Evolutionary conservation across 2,329 filamentous ascomycete genomes (phyloP), one percentile per base, ranked within the genome.

Genomic region (Anthostomella pinea): DNA sequence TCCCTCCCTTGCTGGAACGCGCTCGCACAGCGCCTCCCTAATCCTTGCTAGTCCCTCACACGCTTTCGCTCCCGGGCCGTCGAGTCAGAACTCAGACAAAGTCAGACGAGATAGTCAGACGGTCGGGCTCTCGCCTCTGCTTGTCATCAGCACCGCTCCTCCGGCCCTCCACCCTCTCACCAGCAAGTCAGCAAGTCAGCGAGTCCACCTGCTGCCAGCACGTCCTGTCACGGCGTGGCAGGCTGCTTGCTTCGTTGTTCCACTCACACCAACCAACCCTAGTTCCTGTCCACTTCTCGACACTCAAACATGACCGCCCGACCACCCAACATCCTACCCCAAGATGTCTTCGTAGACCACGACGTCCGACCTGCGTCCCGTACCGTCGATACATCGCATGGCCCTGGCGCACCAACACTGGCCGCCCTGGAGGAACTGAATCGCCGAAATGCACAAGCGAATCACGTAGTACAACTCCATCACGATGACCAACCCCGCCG

Each of bases 261-360:
- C n/a, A n/a, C n/a, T n/a, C n/a, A n/a, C n/a, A n/a, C n/a, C n/a
- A n/a, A n/a, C n/a, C n/a, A n/a, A n/a, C n/a, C n/a, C n/a, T n/a
- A n/a, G 25, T 27, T 27, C 25, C 25, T 15, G 25, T 16, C 17
- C 25, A 15, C 13, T 27, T 20, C 22, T 20, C 29, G 10, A 18
- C 15, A 35, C 43, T 45, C 39, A 46, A 59, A 49, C 41, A 59
- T 59, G 56, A 57, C 53, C 35, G 32, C 43, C 26, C 49, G 44
- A 33, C 52, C 49, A 33, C 43, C 53, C 38, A 48, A 48, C 29
- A 37, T 48, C 31, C 48, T 53, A 29, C 43, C 52, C 38, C 51
- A 52, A 30, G 46, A 49, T 35, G 36, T 49, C 39, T 49, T 53
- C 43, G 43, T 46, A 41, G 43, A 48, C 30, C 45, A 48, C 45